Base-by-base conservation (phyloP, 139 green algal species). In the Micromonas commoda region DNA sequence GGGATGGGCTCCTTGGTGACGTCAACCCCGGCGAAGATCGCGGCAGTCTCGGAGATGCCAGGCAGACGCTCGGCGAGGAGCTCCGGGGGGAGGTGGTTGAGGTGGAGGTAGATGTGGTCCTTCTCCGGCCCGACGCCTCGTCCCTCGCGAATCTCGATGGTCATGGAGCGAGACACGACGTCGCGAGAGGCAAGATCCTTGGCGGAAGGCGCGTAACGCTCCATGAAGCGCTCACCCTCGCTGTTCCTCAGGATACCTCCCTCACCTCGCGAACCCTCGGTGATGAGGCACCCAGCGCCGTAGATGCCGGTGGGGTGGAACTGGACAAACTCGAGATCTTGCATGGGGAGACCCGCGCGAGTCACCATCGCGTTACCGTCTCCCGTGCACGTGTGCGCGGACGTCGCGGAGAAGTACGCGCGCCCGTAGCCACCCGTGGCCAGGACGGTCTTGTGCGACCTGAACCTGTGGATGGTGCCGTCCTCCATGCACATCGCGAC, bases 281-380 rank as follows among this genome's bases (percentile, higher is more conserved):
- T 99, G 87, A 99, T 99, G 0, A 99, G 86, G 91, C 95, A 99
- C 54, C 95, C 95, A 9, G 95, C 94, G 23, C 95, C 95, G 78
- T 99, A 99, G 84, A 99, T 98, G 67, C 95, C 94, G 24, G 95
- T 99, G 35, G 95, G 95, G 80, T 99, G 95, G 88, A 99, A 99
- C 82, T 90, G 86, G 21, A 89, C 85, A 63, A 89, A 89, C 84
- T 89, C 85, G 16, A 87, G 64, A 65, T 89, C 85, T 78, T 89
- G 84, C 38, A 83, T 52, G 0, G 95, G 95, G 21, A 99, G 76
- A 21, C 95, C 95, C 1, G 93, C 95, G 26, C 95, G 89, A 1
- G 90, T 89, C 4, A 87, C 95, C 95, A 99, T 99, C 64, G 90
- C 95, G 82, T 86, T 87, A 38, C 95, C 95, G 81, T 99, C 95